A percentile compares a stretch with the other conserved stretches of the same genome.
These are phyloP conservation scores for Phytomonas sp. DNA, from an alignment of 208 protist species.

Conservation along the genomic window DNA sequence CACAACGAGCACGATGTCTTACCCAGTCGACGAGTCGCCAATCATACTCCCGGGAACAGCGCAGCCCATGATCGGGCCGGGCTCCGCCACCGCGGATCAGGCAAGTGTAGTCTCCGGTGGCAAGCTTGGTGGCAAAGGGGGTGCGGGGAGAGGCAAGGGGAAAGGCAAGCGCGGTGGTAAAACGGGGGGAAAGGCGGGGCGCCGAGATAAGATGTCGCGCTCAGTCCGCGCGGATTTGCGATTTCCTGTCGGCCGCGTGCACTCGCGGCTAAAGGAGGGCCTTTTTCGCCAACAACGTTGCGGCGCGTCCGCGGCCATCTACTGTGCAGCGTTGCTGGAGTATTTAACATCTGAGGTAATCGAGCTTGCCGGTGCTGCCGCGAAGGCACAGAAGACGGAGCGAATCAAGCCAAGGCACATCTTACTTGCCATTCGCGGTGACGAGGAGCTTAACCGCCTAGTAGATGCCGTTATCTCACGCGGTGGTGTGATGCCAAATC, in stretches of 20 bases:
- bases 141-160: constrained; percentile 67
- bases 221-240: constrained; percentile 87
- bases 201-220: constrained; percentile 78
- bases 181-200: constrained; percentile 81
- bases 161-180: constrained; percentile 87
- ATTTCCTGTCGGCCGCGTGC: constrained; percentile 98
- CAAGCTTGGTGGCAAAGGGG: constrained; percentile 77
- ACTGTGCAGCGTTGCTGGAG: constrained; percentile 97
- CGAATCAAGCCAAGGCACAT: constrained; percentile 98
- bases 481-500: constrained; percentile 83
- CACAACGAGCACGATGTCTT: constrained; percentile 42
- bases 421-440: constrained; percentile 96
- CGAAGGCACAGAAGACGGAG: constrained; percentile 96
- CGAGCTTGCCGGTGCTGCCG: constrained; percentile 96
- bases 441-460: constrained; percentile 98
- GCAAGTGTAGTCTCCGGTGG: constrained; percentile 81
- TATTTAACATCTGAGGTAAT: constrained; percentile 98
- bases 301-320: constrained; percentile 96
- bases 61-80: constrained; percentile 54
- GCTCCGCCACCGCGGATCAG: constrained; percentile 76
- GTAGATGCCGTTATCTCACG: constrained; percentile 93
- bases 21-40: constrained; percentile 39
- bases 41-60: constrained; percentile 18
- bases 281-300: constrained; percentile 93
- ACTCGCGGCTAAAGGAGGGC: constrained; percentile 96